Conservation (phyloP, 768 basidiomycete species). For the Rhodosporidiobolus sp. region DNA sequence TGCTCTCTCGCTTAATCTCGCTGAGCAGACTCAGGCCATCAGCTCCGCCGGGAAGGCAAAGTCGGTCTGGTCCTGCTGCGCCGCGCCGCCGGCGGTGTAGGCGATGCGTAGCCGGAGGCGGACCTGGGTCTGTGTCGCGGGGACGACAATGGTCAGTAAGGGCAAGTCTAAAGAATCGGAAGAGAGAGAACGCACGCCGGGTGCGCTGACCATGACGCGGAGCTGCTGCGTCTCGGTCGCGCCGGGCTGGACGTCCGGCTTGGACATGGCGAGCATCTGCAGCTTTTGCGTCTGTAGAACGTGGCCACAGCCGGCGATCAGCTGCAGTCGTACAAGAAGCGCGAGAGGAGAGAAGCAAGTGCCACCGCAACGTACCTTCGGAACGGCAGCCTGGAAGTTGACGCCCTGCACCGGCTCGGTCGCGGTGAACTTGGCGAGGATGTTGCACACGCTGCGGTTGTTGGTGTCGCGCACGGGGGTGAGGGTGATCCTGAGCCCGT, state of each 20-base stretch:
- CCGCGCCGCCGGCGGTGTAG: constrained; percentile 66
- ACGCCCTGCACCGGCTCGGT: constrained; percentile 63
- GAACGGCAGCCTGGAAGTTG: constrained; percentile 96
- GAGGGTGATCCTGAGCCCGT: constrained; percentile 80
- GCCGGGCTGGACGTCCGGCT: constrained; percentile 70
- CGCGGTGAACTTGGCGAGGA: constrained; percentile 80
- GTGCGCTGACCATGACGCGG: constrained; percentile 64
- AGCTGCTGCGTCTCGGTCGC: constrained; percentile 89
- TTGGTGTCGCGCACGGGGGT: constrained; percentile 77
- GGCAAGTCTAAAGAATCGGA: too few species aligned
- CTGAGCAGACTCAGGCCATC: constrained; percentile 18
- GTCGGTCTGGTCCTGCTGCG: constrained; percentile 86
- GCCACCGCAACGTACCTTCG: constrained; percentile 60
- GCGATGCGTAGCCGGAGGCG: constrained; percentile 81
- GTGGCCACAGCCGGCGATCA: background rate
- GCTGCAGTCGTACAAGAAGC: background rate
- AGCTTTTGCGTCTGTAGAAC: constrained; percentile 79
- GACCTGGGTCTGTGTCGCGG: too few species aligned
- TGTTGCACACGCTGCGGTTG: constrained; percentile 84
- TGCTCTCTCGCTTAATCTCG: background rate
- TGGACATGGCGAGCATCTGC: constrained; percentile 97
- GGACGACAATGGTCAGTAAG: too few species aligned
- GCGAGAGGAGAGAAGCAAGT: background rate
- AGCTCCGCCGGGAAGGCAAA: constrained; percentile 56
- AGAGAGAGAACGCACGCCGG: constrained; percentile 65